These are phyloP conservation scores for Astraeus odoratus DNA, from an alignment of 768 basidiomycete genomes.

Conservation along the genomic window DNA sequence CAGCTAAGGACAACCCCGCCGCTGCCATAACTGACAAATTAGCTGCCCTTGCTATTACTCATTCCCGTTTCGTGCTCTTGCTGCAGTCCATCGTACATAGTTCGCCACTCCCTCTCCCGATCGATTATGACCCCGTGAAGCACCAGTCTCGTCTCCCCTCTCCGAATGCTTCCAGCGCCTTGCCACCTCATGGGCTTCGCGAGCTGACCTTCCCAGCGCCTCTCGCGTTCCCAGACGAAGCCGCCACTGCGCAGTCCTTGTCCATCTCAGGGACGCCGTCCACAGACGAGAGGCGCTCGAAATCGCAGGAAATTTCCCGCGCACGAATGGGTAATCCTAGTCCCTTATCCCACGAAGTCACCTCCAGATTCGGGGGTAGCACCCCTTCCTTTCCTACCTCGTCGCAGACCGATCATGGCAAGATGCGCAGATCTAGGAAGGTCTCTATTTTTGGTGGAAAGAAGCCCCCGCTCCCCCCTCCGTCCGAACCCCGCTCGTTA, in stretches of 20 bases:
- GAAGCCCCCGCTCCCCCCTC: slow-evolving; percentile 38
- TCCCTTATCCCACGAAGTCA: slow-evolving; percentile 17
- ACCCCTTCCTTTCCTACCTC: slow-evolving; percentile 1
- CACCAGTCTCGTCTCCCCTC: slow-evolving; percentile 15
- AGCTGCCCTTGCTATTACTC: slow-evolving; percentile 48
- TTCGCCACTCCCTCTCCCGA: slow-evolving; percentile 39
- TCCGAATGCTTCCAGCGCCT: slow-evolving; percentile 11
- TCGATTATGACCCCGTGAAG: slow-evolving; percentile 37
- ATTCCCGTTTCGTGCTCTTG: slow-evolving; percentile 69
- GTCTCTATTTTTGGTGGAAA: slow-evolving; percentile 34
- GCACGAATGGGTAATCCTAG: slow-evolving; percentile 6
- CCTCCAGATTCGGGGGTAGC: slow-evolving; percentile 3
- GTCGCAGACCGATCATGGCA: slow-evolving; percentile 6
- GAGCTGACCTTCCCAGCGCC: slow-evolving; percentile 75
- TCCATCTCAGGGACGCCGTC: slow-evolving; percentile 6
- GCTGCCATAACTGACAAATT: slow-evolving; percentile 28
- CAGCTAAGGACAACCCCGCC: slow-evolving; percentile 21
- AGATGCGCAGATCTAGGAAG: slow-evolving; percentile 12
- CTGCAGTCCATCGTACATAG: slow-evolving; percentile 69
- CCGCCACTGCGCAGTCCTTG: slow-evolving; percentile 8
- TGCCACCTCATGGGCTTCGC: slow-evolving; percentile 29
- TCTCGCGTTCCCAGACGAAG: slow-evolving; percentile 40
- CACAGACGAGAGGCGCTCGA: slow-evolving; percentile 5
- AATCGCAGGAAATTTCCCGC: slow-evolving; percentile 3
- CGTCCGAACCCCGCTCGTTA: slow-evolving; percentile 38